A percentile compares a stretch with the other conserved stretches of the same genome.
These are phyloP conservation scores for Phytophthora brassicae DNA, from an alignment of 352 stramenopile genomes.

Conservation along the genomic window DNA sequence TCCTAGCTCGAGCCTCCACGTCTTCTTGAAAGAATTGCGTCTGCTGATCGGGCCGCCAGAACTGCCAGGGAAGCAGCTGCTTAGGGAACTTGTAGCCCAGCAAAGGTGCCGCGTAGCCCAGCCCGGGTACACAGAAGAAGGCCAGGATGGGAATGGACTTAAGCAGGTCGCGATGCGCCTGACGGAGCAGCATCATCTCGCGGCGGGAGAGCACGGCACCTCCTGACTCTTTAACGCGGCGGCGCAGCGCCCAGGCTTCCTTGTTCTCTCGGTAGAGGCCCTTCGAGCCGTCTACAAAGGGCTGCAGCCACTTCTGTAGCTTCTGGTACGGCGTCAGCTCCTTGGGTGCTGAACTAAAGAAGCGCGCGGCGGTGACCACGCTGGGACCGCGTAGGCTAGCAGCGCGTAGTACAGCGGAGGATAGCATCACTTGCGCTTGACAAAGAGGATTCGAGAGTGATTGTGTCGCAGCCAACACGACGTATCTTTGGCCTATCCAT, in stretches of 20 bases:
- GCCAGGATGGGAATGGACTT: conserved; percentile 79
- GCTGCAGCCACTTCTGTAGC: conserved; percentile 82
- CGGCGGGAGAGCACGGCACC: conserved; percentile 48
- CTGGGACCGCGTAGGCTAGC: background rate
- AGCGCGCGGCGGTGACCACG: background rate
- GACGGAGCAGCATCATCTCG: conserved; percentile 82
- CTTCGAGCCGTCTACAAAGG: conserved; percentile 73
- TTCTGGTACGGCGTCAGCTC: conserved; percentile 72
- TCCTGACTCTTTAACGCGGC: conserved; percentile 48
- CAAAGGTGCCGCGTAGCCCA: conserved; percentile 75
- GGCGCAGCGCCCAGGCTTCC: conserved; percentile 70
- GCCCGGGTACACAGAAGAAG: conserved; percentile 72
- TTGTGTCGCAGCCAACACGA: too few species aligned
- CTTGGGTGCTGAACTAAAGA: conserved; percentile 32
- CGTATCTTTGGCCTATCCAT: too few species aligned
- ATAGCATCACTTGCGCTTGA: conserved; percentile 16
- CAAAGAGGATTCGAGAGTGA: background rate
- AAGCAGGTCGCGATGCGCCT: conserved; percentile 80
- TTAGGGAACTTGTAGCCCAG: conserved; percentile 87
- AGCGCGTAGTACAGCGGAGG: background rate
- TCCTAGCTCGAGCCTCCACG: conserved; percentile 45
- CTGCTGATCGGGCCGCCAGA: conserved; percentile 83
- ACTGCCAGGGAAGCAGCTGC: conserved; percentile 83
- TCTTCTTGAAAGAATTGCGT: conserved; percentile 82
- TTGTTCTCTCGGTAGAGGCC: conserved; percentile 77